Evolutionary conservation across 108 stramenopile species (phyloP), one percentile per base, ranked within the genome.

Genomic region (Skeletonema potamos): DNA sequence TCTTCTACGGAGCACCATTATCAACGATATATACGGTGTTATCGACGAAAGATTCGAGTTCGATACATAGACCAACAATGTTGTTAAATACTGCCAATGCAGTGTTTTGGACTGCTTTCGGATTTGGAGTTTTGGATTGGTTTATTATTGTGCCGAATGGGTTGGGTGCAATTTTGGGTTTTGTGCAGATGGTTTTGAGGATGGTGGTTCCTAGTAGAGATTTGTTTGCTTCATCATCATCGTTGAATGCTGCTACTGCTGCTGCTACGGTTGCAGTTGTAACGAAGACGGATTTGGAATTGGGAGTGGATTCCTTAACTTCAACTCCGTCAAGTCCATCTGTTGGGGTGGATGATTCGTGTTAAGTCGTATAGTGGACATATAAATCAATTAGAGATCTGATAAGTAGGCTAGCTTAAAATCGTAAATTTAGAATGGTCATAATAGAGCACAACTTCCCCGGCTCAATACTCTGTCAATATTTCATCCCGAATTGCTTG

Each of bases 1-100:
- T 94, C 57, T 94, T 94, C 57, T 94, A 91, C 60, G 93, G 90
- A 3, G 93, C 93, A 5, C 93, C 93, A 15, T 76, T 94, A 3
- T 83, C 85, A 9, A 90, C 85, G 11, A 90, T 94, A 39, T 46
- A 66, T 6, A 70, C 63, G n/a, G 93, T 94, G 0, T 11, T 90
- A 0, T 74, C 68, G 44, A 72, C 74, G 6, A 54, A 60, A 67
- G 73, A 72, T 43, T 83, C 82, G 0, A 54, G 73, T 48, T 74
- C 82, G 63, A 83, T 83, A 60, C 82, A 83, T 58, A 28, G 71
- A 54, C 54, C 44, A 54, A 82, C 81, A 10, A 77, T 82, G 76
- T 4, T 82, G 20, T 67, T 72, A 69, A 82, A 82, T 58, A 92
- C 89, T 4, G 48, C 63, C 43, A 87, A 86, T 67, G 84, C 87